A percentile compares a stretch with the other conserved stretches of the same genome.
These are phyloP conservation scores for Globisporangium solare DNA, from an alignment of 352 stramenopile genomes.

Conservation along the genomic window DNA sequence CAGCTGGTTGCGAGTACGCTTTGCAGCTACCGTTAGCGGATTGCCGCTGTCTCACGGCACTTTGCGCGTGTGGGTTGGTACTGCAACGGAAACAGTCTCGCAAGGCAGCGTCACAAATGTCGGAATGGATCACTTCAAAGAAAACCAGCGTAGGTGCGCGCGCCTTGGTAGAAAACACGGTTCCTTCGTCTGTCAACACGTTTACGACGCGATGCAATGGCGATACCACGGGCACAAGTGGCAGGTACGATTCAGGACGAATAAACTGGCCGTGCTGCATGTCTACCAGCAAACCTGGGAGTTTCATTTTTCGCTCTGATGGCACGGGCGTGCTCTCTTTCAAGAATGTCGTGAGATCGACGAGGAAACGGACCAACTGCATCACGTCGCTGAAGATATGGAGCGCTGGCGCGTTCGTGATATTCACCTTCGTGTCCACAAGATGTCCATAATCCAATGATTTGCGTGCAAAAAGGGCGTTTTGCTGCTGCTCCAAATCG, in stretches of 20 bases:
- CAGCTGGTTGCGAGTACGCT: background rate
- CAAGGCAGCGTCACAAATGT: conserved; percentile 21
- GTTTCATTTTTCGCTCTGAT: conserved; percentile 36
- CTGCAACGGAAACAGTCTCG: conserved; percentile 17
- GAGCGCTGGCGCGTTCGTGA: conserved; percentile 34
- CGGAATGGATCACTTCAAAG: conserved; percentile 48
- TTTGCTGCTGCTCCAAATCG: conserved; percentile 35
- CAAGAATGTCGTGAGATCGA: conserved; percentile 58
- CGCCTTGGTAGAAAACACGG: conserved; percentile 68
- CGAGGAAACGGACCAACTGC: conserved; percentile 51
- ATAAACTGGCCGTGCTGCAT: conserved; percentile 44
- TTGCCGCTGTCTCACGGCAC: background rate
- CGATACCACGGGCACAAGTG: conserved; percentile 23
- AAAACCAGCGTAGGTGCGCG: conserved; percentile 61
- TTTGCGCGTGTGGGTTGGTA: conserved; percentile 11
- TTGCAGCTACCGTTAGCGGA: background rate
- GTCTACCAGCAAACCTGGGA: conserved; percentile 34
- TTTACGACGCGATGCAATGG: conserved; percentile 40
- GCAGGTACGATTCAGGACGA: conserved; percentile 46
- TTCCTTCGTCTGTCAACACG: conserved; percentile 50
- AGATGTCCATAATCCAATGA: conserved; percentile 28
- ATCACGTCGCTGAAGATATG: conserved; percentile 60
- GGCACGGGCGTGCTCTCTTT: conserved; percentile 51
- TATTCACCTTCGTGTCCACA: conserved; percentile 35
- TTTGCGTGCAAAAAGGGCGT: conserved; percentile 32